Evolutionary conservation across 2,329 filamentous ascomycete species (phyloP), one percentile per base, ranked within the genome.

Genomic region (Neocatenulostroma microsporum): DNA sequence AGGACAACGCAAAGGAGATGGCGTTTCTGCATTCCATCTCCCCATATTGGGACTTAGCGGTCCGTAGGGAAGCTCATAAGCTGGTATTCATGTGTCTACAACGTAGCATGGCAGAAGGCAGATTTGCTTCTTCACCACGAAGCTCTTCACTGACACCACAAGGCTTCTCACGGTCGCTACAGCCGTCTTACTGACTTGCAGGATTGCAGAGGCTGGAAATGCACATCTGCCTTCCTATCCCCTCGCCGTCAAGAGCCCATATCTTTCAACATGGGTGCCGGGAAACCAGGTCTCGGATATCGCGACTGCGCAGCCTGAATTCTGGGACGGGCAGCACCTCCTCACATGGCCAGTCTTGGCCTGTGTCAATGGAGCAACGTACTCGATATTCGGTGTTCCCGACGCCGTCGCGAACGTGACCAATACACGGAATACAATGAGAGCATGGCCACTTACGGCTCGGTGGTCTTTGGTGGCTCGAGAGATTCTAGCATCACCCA

Each of bases 291-390:
- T 54, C 0, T 30, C 38, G 3, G 46, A 55, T 37, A 35, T 53
- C 8, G 48, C 56, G 2, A 44, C 42, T 2, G 49, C 48, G 2
- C 44, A 51, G 26, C 46, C 57, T 2, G 42, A 59, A 29, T 62
- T 62, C 40, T 61, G 58, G 58, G 39, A 47, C 3, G 57, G 57
- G 13, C 47, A 54, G 33, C n/a, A n/a, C n/a, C 25, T 42, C 4
- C 37, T 62, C 17, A 57, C 50, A 17, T 62, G 58, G 59, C 46
- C 51, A 18, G 44, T 61, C 3, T 33, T 61, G 28, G 58, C 53
- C 9, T 50, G 58, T 11, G 49, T 62, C 11, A 48, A 56, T 37
- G 50, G 49, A 6, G 41, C 37, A 2, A 48, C 54, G 7, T 62
- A 57, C 34, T 54, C 49, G 10, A 34, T 60, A 11, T 55, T 62